A percentile compares a stretch with the other conserved stretches of the same genome.
phyloP scores from a whole-genome alignment of 2,329 filamentous ascomycete genomes.

The Polychaeton citri region DNA sequence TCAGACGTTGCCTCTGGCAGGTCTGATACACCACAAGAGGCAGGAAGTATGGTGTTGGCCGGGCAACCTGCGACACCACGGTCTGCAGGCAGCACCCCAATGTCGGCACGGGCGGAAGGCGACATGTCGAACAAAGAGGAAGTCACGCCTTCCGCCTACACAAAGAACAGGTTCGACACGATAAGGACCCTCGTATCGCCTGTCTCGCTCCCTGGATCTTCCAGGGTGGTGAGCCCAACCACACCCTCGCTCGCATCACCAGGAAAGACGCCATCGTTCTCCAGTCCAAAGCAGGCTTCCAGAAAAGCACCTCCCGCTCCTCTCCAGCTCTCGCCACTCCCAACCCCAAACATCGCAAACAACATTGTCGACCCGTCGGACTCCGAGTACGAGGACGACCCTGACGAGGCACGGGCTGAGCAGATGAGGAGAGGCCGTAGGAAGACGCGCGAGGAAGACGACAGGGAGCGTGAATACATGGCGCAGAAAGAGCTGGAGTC shows the following conservation, averaged over 20 bases:
- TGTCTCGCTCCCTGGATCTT: background rate
- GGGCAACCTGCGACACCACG: conserved; percentile 9
- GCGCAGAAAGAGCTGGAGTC: conserved; percentile 40
- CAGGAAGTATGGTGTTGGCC: conserved; percentile 4
- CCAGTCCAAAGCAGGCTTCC: conserved; percentile 23
- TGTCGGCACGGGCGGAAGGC: background rate
- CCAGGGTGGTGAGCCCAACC: background rate
- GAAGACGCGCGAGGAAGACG: conserved; percentile 79
- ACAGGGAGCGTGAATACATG: conserved; percentile 59
- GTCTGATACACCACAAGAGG: conserved; percentile 19
- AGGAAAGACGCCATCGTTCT: conserved; percentile 7
- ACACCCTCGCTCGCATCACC: conserved; percentile 1
- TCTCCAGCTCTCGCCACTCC: conserved; percentile 47
- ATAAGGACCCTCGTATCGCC: background rate
- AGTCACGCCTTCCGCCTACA: background rate
- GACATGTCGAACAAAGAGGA: background rate
- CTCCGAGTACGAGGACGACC: conserved; percentile 70
- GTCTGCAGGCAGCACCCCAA: conserved; percentile 8
- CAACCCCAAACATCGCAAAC: conserved; percentile 4
- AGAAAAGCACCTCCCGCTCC: conserved; percentile 80
- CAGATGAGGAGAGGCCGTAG: conserved; percentile 50
- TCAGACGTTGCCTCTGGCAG: conserved; percentile 12
- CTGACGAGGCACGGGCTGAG: conserved; percentile 30
- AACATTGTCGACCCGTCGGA: conserved; percentile 50
- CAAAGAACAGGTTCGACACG: background rate